These are phyloP conservation scores for Calcarisporium arbuscula DNA, from an alignment of 2,329 filamentous ascomycete species.

Conservation along the genomic window DNA sequence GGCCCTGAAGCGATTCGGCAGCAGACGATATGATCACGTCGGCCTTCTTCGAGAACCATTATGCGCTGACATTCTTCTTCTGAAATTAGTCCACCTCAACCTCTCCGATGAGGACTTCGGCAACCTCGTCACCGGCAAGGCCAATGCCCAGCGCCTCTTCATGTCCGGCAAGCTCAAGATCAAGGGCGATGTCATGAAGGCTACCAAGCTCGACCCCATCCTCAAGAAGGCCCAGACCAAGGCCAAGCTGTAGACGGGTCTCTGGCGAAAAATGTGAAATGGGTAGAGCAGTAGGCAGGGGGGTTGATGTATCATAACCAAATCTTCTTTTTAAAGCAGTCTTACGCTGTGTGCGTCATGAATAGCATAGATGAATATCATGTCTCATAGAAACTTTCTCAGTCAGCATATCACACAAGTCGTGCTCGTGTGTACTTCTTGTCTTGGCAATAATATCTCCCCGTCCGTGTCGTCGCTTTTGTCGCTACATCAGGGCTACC, in stretches of 20 bases:
- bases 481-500: background rate
- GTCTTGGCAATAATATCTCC: too few species aligned
- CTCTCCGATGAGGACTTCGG: constrained; percentile 84
- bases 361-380: constrained; percentile 12
- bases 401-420: too few species aligned
- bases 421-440: too few species aligned
- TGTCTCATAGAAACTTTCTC: too few species aligned
- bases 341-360: too few species aligned
- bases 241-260: constrained; percentile 66
- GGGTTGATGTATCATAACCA: too few species aligned
- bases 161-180: constrained; percentile 99
- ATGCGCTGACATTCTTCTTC: too few species aligned
- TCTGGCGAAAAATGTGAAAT: background rate
- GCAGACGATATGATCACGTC: too few species aligned
- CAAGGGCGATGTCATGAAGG: constrained; percentile 97
- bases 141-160: constrained; percentile 90
- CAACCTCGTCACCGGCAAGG: constrained; percentile 76
- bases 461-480: background rate
- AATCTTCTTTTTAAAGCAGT: too few species aligned
- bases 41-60: too few species aligned
- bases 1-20: too few species aligned
- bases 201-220: constrained; percentile 91
- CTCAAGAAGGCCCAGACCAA: constrained; percentile 80
- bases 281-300: too few species aligned
- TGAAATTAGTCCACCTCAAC: constrained; percentile 76